Base-by-base conservation (phyloP, 257 asterid genomes). In the Rehmannia glutinosa region DNA sequence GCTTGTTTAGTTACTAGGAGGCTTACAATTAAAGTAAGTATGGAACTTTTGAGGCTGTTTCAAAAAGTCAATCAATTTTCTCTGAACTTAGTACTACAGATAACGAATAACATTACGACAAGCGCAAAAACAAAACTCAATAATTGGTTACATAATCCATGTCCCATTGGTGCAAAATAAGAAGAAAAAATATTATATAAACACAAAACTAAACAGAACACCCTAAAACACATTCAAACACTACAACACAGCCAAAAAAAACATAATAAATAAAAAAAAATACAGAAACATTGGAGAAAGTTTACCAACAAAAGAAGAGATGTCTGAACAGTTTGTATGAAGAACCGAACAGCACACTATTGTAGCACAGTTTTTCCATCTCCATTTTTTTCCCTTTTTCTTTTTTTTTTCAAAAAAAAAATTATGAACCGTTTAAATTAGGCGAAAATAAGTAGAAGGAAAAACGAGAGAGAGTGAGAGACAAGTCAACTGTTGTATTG, bases 301-400 rank as follows among this genome's bases (percentile, higher is more conserved):
- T 33, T 16, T 69, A 80, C 80, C 85, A 65, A 50, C 17, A 76
- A 62, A 17, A 50, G 77, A 55, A 1, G 23, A 17, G 46, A 57
- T 57, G 28, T 61, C 42, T 66, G 75, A 55, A 77, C 68, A 56
- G 66, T 71, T 35, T 24, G 67, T 41, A 8, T 64, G 42, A 53
- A 76, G 63, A 45, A 76, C 47, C 36, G 61, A 20, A 13, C 62
- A 36, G 33, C 75, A 73, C 8, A 42, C 21, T 66, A n/a, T 62
- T 62, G 67, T 35, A 53, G 32, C 62, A 39, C 13, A 73, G 41
- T 24, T 8, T 71, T 16, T 59, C 63, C 35, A 64, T 20, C 49
- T 75, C 78, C 75, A 73, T 76, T 70, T 25, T 12, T 51, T 1
- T 25, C 23, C 13, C 1, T 32, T 27, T 8, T 15, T 23, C 21